These are phyloP conservation scores for Acanthamoeba sp. DNA, from an alignment of 208 protist species.

Conservation along the genomic window DNA sequence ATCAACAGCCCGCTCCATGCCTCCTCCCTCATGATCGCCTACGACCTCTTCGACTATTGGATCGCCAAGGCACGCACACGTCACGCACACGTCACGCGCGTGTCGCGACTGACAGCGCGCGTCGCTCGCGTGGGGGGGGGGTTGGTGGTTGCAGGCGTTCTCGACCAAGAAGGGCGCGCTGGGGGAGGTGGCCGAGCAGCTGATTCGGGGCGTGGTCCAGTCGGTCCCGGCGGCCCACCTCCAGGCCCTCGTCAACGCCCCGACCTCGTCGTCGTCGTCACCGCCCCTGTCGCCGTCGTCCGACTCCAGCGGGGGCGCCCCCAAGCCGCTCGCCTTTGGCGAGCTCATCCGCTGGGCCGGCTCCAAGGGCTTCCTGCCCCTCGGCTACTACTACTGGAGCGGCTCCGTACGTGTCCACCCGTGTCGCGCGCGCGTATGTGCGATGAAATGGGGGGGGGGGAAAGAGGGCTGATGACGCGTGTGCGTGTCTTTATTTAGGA, in stretches of 20 bases:
- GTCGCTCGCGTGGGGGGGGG: too few relatives aligned
- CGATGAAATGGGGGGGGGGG: too few relatives aligned
- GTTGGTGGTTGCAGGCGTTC: too few relatives aligned
- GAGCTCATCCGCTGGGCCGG: background rate
- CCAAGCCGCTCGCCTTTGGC: background rate
- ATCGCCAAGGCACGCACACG: background rate
- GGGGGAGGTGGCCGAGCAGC: background rate
- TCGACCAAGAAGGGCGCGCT: background rate
- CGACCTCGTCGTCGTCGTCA: too few relatives aligned
- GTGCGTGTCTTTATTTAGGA: too few relatives aligned
- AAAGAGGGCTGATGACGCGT: too few relatives aligned
- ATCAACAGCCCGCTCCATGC: background rate
- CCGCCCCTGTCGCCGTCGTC: too few relatives aligned
- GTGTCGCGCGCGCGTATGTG: background rate
- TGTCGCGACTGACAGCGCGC: too few relatives aligned
- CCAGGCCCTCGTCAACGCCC: background rate
- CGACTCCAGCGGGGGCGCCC: too few relatives aligned
- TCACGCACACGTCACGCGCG: too few relatives aligned
- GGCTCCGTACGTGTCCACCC: background rate
- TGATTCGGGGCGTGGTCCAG: background rate
- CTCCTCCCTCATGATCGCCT: background rate
- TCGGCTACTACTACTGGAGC: background rate
- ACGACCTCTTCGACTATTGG: constrained; percentile 10
- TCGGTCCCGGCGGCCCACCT: background rate
- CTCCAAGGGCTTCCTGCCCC: background rate